A percentile compares a stretch with the other conserved stretches of the same genome.
These are phyloP conservation scores for Saturnispora sanitii DNA, from an alignment of 805 yeast genomes.

Conservation along the genomic window DNA sequence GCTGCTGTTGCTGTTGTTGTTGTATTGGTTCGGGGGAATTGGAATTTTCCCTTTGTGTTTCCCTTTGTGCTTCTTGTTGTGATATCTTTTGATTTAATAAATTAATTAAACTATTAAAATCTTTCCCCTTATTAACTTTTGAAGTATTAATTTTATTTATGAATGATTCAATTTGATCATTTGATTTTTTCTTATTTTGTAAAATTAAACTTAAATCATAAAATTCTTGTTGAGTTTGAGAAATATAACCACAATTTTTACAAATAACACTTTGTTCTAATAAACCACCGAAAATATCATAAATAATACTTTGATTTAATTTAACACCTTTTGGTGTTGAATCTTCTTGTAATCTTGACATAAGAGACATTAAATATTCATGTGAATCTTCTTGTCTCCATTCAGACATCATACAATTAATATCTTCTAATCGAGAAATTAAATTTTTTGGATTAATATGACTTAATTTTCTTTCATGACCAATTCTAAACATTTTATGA, in stretches of 20 bases:
- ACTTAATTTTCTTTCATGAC: slow-evolving; percentile 31
- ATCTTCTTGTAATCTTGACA: slow-evolving; percentile 85
- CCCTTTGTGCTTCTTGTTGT: too few relatives aligned
- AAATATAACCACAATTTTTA: slow-evolving; percentile 67
- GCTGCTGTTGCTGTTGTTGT: too few relatives aligned
- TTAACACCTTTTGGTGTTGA: slow-evolving; percentile 85
- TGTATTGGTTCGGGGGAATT: too few relatives aligned
- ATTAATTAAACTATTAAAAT: slow-evolving; percentile 21
- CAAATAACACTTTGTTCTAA: slow-evolving; percentile 80
- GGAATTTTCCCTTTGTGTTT: not conserved
- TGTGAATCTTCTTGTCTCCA: slow-evolving; percentile 99
- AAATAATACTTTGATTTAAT: slow-evolving; percentile 68
- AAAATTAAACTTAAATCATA: slow-evolving; percentile 84
- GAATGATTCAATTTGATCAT: slow-evolving; percentile 22
- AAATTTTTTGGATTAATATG: slow-evolving; percentile 69
- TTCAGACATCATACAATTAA: slow-evolving; percentile 92
- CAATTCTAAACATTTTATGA: slow-evolving; percentile 58
- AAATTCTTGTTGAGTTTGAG: slow-evolving; percentile 85
- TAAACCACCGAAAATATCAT: slow-evolving; percentile 91
- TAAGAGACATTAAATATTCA: slow-evolving; percentile 88
- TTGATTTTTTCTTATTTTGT: slow-evolving; percentile 34
- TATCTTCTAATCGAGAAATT: slow-evolving; percentile 63
- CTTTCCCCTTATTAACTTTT: slow-evolving; percentile 17
- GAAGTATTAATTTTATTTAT: slow-evolving; percentile 23
- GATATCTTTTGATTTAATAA: too few relatives aligned